Base-by-base conservation (phyloP, 2,329 filamentous ascomycete genomes). In the Gnomoniopsis smithogilvyi region DNA sequence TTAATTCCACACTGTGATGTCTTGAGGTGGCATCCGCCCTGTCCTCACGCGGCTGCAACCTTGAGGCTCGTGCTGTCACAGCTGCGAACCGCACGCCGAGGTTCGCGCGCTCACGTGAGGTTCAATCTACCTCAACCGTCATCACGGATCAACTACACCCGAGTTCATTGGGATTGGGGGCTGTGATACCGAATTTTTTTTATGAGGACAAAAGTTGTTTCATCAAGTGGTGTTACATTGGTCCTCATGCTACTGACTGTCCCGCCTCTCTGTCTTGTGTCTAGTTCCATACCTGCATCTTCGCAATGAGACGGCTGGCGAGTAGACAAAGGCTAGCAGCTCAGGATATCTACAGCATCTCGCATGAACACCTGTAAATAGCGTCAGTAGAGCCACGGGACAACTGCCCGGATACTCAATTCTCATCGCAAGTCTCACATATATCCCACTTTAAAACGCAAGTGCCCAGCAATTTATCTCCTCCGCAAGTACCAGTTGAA, bases 401-500 rank as follows among this genome's bases (percentile, higher is more conserved):
- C 17, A 22, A 17, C 12, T 6, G 34, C 30, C 12, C 19, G 14
- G 10, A 2, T n/a, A 26, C 10, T 6, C 17, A 6, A 12, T 3
- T 19, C 22, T 7, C 34, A 15, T 10, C 41, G 3, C 17, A 45
- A 19, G 41, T 45, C 3, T 19, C 41, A 2, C 41, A 45, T 38
- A 15, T 38, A 15, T 38, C 34, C 10, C 34, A 15, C 8, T 8
- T 38, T 15, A 8, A 19, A 6, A 45, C 41, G 19, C 15, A 4
- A 19, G n/a, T n/a, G n/a, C n/a, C 41, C n/a, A 19, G 3, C 6
- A 3, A 6, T n/a, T 71, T 85, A 96, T 70, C 92, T 81, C 72
- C 92, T 85, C 73, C 89, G 82, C 76, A 98, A 74, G 74, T 98
- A 99, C 94, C 94, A 99, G 74, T 91, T 93, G 74, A 93, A 96